A percentile compares a stretch with the other conserved stretches of the same genome.
Evolutionary conservation across 805 yeast species (phyloP).

Genomic region (Lipomyces orientalis): DNA sequence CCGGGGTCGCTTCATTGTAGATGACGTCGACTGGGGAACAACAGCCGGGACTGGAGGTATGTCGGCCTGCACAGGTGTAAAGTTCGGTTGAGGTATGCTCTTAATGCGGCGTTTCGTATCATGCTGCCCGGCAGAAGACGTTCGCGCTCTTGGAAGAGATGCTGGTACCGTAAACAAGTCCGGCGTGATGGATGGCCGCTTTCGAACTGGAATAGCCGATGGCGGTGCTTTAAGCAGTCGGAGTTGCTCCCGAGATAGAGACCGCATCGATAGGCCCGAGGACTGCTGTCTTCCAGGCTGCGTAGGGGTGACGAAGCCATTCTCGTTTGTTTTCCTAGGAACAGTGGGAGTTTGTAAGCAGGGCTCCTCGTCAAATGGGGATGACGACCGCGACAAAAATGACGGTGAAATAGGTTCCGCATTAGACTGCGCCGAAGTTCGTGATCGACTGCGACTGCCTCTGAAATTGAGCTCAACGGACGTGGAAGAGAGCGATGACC

Average conservation of each 20-base stretch:
- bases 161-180: constrained; percentile 7
- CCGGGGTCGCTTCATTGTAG: neutral
- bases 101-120: constrained; percentile 22
- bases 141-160: constrained; percentile 12
- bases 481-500: constrained; percentile 19
- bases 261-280: neutral
- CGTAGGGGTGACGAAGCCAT: neutral
- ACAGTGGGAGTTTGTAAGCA: constrained; percentile 15
- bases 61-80: constrained; percentile 7
- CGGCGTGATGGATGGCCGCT: constrained; percentile 11
- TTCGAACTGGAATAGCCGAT: constrained; percentile 25
- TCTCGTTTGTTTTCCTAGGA: neutral
- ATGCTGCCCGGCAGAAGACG: constrained; percentile 19
- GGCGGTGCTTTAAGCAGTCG: constrained; percentile 9
- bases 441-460: constrained; percentile 26
- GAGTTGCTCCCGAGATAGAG: neutral
- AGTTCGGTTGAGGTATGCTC: constrained; percentile 24
- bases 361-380: constrained; percentile 31
- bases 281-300: neutral
- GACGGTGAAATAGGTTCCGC: constrained; percentile 9
- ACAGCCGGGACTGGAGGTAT: constrained; percentile 17
- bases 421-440: constrained; percentile 22
- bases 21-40: neutral
- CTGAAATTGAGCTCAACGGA: constrained; percentile 18
- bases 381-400: constrained; percentile 12